Percentiles rank a stretch among this genome's conserved stretches.
Conservation (phyloP, 179 eudicot species). For the Beta lomatogona region DNA sequence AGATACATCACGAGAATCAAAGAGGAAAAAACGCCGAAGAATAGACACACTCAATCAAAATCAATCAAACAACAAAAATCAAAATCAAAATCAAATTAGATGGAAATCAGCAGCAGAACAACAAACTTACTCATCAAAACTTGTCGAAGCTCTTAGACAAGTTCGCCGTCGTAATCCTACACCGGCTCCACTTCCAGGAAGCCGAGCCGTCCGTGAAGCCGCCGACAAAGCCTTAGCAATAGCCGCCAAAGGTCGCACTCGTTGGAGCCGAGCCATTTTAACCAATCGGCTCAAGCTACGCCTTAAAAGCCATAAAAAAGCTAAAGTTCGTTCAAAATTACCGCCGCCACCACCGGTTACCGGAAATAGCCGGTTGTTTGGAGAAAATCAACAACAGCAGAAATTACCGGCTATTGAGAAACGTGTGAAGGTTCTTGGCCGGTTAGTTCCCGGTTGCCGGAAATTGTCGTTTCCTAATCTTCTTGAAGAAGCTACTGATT, state of each 20-base stretch:
- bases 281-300: constrained; percentile 47
- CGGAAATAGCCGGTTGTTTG: neutral
- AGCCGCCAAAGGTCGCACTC: constrained; percentile 64
- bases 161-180: constrained; percentile 44
- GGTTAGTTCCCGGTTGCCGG: constrained; percentile 87
- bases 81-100: constrained; percentile 24
- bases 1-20: constrained; percentile 31
- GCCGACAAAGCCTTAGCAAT: constrained; percentile 75
- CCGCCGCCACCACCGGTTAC: constrained; percentile 21
- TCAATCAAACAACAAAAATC: constrained; percentile 13
- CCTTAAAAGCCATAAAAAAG: constrained; percentile 42
- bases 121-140: constrained; percentile 57
- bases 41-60: constrained; percentile 23
- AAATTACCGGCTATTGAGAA: constrained; percentile 46
- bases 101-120: constrained; percentile 64
- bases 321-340: constrained; percentile 29
- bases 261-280: constrained; percentile 89
- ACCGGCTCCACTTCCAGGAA: constrained; percentile 23
- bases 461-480: constrained; percentile 69
- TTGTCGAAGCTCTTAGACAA: constrained; percentile 61
- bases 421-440: constrained; percentile 58
- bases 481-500: constrained; percentile 79
- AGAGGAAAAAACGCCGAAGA: constrained; percentile 54
- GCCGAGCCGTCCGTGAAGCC: constrained; percentile 62
- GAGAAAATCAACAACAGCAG: neutral